phyloP scores from a whole-genome alignment of 768 basidiomycete genomes.

The Mrakia gelida region DNA sequence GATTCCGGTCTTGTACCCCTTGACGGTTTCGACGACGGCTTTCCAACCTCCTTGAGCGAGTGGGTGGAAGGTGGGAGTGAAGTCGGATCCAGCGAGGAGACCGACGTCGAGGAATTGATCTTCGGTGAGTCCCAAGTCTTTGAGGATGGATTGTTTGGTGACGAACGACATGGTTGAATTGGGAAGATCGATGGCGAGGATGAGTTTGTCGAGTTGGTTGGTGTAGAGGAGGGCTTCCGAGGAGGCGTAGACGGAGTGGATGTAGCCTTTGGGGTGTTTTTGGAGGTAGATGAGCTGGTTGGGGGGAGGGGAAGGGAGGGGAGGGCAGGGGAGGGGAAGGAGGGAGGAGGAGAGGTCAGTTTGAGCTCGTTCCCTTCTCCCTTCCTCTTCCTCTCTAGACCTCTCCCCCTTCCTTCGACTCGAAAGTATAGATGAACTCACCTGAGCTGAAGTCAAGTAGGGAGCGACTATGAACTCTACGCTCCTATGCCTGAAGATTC shows the following conservation, averaged over 20 bases:
- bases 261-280: constrained; percentile 85
- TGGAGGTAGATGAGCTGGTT: constrained; percentile 85
- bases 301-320: not conserved
- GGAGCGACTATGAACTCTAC: constrained; percentile 96
- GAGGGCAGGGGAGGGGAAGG: not conserved
- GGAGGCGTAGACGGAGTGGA: constrained; percentile 88
- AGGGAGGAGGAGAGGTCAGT: not conserved
- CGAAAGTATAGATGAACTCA: constrained; percentile 47
- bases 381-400: not conserved
- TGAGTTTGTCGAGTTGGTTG: constrained; percentile 68
- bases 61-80: constrained; percentile 52
- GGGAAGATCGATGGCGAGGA: constrained; percentile 74
- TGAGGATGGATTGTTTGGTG: constrained; percentile 71
- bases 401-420: not conserved
- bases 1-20: constrained; percentile 79
- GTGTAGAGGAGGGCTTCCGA: constrained; percentile 88
- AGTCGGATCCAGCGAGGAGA: constrained; percentile 84
- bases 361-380: not conserved
- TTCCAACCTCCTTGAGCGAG: constrained; percentile 39
- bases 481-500: constrained; percentile 88
- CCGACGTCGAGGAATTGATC: constrained; percentile 94
- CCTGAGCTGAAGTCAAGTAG: constrained; percentile 93
- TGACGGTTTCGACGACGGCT: constrained; percentile 52
- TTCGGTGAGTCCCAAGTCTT: constrained; percentile 56
- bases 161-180: constrained; percentile 57